A percentile compares a stretch with the other conserved stretches of the same genome.
Evolutionary conservation across 2,329 filamentous ascomycete genomes (phyloP).

Genomic region (Penicillium sp.): DNA sequence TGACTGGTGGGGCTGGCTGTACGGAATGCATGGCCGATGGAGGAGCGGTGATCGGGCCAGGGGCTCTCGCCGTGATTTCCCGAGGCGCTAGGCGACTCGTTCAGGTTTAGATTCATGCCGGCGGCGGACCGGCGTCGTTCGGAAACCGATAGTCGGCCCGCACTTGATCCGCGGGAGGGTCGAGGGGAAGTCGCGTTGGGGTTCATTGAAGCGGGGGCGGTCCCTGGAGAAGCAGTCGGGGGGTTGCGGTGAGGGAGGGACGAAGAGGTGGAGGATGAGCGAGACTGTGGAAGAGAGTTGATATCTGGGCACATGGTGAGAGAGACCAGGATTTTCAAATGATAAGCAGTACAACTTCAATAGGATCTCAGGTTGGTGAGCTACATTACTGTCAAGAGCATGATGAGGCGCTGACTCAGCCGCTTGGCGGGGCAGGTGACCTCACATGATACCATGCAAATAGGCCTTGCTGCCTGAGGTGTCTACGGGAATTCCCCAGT

Average conservation of each 20-base stretch:
- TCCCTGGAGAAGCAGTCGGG: slow-evolving; percentile 50
- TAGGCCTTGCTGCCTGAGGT: neutral
- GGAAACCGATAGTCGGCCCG: slow-evolving; percentile 36
- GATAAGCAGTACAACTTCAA: neutral
- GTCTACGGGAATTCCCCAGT: neutral
- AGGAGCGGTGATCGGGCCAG: slow-evolving; percentile 39
- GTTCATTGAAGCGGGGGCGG: slow-evolving; percentile 61
- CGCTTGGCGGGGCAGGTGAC: slow-evolving; percentile 5
- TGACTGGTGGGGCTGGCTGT: slow-evolving; percentile 46
- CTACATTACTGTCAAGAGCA: slow-evolving; percentile 6
- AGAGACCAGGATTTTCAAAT: neutral
- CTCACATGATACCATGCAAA: slow-evolving; percentile 2
- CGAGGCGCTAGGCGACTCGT: slow-evolving; percentile 27
- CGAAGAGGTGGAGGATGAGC: slow-evolving; percentile 43
- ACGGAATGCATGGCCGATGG: slow-evolving; percentile 39
- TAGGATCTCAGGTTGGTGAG: slow-evolving; percentile 2
- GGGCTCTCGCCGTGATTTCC: slow-evolving; percentile 39
- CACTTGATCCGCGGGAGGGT: slow-evolving; percentile 37
- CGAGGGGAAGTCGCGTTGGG: slow-evolving; percentile 45
- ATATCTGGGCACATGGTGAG: slow-evolving; percentile 68
- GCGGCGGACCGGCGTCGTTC: slow-evolving; percentile 46
- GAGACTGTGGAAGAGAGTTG: slow-evolving; percentile 66
- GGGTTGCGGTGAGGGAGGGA: slow-evolving; percentile 33
- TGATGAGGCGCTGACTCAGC: slow-evolving; percentile 13
- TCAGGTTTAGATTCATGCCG: slow-evolving; percentile 41